phyloP scores from a whole-genome alignment of 2,329 filamentous ascomycete species.

The Elsinoe arachidis region DNA sequence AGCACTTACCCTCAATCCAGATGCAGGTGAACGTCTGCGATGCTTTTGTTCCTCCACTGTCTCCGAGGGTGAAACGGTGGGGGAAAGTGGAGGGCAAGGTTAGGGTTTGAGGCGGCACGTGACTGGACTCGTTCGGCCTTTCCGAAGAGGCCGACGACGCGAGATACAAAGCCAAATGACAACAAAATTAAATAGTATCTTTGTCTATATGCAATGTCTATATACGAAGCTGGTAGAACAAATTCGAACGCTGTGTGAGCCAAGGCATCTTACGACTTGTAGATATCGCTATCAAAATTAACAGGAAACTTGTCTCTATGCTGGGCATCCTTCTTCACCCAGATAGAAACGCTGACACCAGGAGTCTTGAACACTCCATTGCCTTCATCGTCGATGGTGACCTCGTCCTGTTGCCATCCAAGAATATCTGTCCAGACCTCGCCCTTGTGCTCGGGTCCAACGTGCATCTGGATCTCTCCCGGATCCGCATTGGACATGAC shows the following conservation, averaged over 20 bases:
- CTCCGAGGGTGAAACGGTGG: neutral
- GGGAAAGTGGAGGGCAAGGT: neutral
- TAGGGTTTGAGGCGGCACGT: neutral
- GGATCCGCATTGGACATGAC: constrained; percentile 30
- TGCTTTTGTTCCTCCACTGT: neutral
- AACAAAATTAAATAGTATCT: too few relatives aligned
- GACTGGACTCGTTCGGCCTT: neutral
- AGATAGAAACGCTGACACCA: constrained; percentile 50
- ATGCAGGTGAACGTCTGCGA: neutral
- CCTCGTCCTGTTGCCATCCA: constrained; percentile 46
- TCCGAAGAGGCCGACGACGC: neutral
- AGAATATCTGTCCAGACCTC: constrained; percentile 58
- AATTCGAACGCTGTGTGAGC: neutral
- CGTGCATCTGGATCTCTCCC: constrained; percentile 49
- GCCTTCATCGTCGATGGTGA: constrained; percentile 51
- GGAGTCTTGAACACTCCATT: constrained; percentile 50
- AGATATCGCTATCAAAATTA: constrained; percentile 21
- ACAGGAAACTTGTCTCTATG: constrained; percentile 41
- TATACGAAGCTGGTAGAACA: too few relatives aligned
- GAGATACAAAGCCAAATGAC: too few relatives aligned
- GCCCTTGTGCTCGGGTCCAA: constrained; percentile 42
- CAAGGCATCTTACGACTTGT: constrained; percentile 11
- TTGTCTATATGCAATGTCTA: too few relatives aligned
- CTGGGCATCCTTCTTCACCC: constrained; percentile 50
- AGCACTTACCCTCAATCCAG: neutral